A percentile compares a stretch with the other conserved stretches of the same genome.
phyloP scores from a whole-genome alignment of 495 filamentous ascomycete species.

The Corynascus novoguineensis region DNA sequence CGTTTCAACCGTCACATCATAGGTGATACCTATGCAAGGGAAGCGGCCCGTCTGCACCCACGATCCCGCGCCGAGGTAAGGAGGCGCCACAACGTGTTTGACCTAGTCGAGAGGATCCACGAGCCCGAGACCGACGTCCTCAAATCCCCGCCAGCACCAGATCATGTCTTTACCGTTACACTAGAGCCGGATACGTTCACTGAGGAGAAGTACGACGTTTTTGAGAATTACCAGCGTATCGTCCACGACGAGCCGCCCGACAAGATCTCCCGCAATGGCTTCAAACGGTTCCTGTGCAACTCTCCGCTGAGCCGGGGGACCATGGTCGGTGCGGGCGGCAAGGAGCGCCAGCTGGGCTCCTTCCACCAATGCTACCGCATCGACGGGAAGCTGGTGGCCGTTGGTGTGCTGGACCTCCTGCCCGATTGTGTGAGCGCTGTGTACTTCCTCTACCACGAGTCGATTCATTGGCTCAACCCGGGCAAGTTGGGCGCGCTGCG shows the following conservation, averaged over 20 bases:
- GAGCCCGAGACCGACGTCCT: constrained; percentile 53
- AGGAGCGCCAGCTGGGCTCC: constrained; percentile 65
- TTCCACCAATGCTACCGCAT: constrained; percentile 94
- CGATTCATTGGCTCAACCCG: constrained; percentile 70
- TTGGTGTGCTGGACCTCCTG: constrained; percentile 83
- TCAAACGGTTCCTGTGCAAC: constrained; percentile 76
- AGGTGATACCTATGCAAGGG: constrained; percentile 69
- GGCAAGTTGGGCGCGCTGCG: constrained; percentile 85
- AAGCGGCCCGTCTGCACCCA: constrained; percentile 67
- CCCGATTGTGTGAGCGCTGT: constrained; percentile 87
- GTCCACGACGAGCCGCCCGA: constrained; percentile 70
- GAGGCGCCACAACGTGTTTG: constrained; percentile 65
- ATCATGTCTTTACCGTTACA: constrained; percentile 71
- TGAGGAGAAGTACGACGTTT: constrained; percentile 81
- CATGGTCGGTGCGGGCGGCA: constrained; percentile 38
- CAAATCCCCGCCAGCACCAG: constrained; percentile 58
- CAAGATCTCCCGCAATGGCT: constrained; percentile 62
- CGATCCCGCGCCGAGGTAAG: constrained; percentile 74
- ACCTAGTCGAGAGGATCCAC: constrained; percentile 67
- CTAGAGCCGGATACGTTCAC: constrained; percentile 76
- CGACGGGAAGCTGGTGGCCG: constrained; percentile 80
- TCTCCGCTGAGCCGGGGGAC: constrained; percentile 63
- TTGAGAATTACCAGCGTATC: constrained; percentile 75
- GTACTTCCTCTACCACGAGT: constrained; percentile 89
- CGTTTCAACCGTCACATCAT: constrained; percentile 83